phyloP scores from a whole-genome alignment of 2,329 filamentous ascomycete species.

The Stemphylium lycopersici region DNA sequence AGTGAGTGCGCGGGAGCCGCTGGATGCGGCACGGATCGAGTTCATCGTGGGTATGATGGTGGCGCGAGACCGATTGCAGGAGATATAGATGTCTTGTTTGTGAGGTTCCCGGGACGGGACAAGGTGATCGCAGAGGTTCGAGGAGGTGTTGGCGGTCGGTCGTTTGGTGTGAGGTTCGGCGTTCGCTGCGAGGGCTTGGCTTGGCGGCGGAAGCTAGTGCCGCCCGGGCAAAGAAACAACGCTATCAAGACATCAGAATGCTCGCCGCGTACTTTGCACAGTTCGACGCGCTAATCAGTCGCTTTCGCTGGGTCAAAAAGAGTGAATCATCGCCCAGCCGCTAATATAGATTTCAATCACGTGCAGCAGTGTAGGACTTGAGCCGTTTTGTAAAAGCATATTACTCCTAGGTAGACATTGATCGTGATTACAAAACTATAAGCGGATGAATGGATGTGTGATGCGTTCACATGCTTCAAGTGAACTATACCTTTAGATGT shows the following conservation, averaged over 20 bases:
- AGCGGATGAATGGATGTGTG: too few relatives aligned
- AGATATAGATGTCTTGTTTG: not conserved
- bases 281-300: too few relatives aligned
- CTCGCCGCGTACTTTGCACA: not conserved
- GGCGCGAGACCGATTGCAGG: not conserved
- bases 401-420: too few relatives aligned
- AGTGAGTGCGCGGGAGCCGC: conserved; percentile 27
- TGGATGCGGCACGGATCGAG: conserved; percentile 32
- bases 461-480: too few relatives aligned
- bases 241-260: conserved; percentile 12
- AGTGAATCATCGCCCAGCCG: too few relatives aligned
- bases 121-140: conserved; percentile 3
- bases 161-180: conserved; percentile 7
- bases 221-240: conserved; percentile 3
- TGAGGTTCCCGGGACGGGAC: conserved; percentile 8
- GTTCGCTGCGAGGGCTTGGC: conserved; percentile 12
- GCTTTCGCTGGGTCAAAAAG: too few relatives aligned
- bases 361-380: too few relatives aligned
- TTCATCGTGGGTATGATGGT: conserved; percentile 29
- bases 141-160: conserved; percentile 14
- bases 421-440: too few relatives aligned
- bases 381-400: too few relatives aligned
- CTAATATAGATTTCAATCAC: too few relatives aligned
- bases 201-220: conserved; percentile 19
- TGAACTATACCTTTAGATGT: not conserved